Base-by-base conservation (phyloP, 1,284 basidiomycete species). In the Naganishia cerealis region DNA sequence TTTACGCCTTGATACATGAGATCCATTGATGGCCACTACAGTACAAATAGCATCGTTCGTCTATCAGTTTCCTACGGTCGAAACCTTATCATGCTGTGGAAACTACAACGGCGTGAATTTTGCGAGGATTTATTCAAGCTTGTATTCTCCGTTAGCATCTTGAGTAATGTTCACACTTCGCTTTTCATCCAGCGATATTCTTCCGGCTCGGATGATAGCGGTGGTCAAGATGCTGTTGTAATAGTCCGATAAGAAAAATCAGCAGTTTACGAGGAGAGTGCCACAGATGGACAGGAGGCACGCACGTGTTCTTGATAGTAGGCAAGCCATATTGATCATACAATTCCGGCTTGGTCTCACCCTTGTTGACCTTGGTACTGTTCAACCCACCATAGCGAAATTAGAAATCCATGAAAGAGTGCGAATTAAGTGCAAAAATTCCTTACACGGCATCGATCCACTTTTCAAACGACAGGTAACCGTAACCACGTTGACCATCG, bases 401-500 rank as follows among this genome's bases (percentile, higher is more conserved):
- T 56, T 24, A 65, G 40, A 55, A 52, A n/a, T 10, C 33, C 33
- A 48, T 1, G 15, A 26, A 21, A 24, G 36, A 29, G 12, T 50
- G 16, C 8, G 38, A 33, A 33, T 33, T 33, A 33, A 18, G 12
- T 29, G n/a, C 33, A 12, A 3, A 54, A 18, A 13, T n/a, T 5
- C 59, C 71, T 68, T 50, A 73, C 71, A 65, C 46, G 12, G 70
- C 73, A 7, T 89, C 90, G 77, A 94, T 84, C 80, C 95, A 95
- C 81, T 92, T 94, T 80, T 94, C 92, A 74, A 95, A 89, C 21
- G 91, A 93, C 73, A 94, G 83, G 78, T 95, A 84, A 86, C 74
- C 93, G 79, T 95, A 96, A 6, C 92, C 93, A 68, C 88, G 87
- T 81, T 94, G 92, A 43, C 92, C 92, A 75, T 94, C 92, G 77